These are phyloP conservation scores for Chrysanthemum makinoi DNA, from an alignment of 129 eudicot genomes.

Conservation along the genomic window DNA sequence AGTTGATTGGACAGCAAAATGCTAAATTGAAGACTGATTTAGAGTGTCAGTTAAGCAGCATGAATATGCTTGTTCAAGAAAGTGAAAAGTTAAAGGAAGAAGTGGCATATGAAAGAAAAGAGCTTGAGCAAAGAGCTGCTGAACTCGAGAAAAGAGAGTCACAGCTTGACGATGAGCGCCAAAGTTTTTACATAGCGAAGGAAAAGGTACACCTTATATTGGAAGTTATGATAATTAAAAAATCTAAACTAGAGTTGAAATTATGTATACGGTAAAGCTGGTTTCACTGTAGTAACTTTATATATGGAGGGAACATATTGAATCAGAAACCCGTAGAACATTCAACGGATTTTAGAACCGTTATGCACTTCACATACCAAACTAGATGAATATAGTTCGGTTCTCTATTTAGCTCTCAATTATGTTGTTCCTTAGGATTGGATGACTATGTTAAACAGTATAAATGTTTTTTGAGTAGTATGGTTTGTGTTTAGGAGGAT, in stretches of 20 bases:
- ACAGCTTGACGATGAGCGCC: conserved; percentile 36
- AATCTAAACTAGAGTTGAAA: neutral
- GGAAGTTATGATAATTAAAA: conserved; percentile 1
- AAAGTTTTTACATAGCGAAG: conserved; percentile 37
- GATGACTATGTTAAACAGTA: too few relatives aligned
- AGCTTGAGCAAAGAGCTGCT: conserved; percentile 44
- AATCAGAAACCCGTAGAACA: too few relatives aligned
- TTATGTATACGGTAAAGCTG: too few relatives aligned
- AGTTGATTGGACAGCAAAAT: conserved; percentile 42
- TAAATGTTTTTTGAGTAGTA: too few relatives aligned
- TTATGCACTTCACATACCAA: too few relatives aligned
- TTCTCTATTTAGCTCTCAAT: too few relatives aligned
- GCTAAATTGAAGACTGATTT: conserved; percentile 48
- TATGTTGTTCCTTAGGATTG: too few relatives aligned
- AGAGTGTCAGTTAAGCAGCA: conserved; percentile 41
- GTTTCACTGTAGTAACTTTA: too few relatives aligned
- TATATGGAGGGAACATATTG: too few relatives aligned
- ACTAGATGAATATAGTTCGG: too few relatives aligned
- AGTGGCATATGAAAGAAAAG: conserved; percentile 38
- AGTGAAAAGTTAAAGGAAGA: conserved; percentile 48
- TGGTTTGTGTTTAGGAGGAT: too few relatives aligned
- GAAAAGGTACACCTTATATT: conserved; percentile 30
- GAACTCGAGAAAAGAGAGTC: conserved; percentile 41
- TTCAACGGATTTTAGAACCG: too few relatives aligned
- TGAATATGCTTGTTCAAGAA: conserved; percentile 43